A percentile compares a stretch with the other conserved stretches of the same genome.
These are phyloP conservation scores for Trichoderma sp. DNA, from an alignment of 2,329 filamentous ascomycete genomes.

Conservation along the genomic window DNA sequence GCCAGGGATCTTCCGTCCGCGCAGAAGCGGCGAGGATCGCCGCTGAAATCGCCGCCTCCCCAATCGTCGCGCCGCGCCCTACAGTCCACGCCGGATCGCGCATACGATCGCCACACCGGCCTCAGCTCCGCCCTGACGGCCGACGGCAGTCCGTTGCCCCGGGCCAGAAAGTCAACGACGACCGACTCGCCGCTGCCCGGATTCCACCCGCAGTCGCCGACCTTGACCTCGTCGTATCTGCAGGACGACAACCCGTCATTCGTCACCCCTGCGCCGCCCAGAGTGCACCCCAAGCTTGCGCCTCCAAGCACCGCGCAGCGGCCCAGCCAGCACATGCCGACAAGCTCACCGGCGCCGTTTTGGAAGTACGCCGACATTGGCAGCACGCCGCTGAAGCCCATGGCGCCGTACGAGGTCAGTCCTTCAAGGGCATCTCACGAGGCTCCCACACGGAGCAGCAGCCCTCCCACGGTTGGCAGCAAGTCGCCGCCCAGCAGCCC, in stretches of 20 bases:
- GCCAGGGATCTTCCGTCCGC: slow-evolving; percentile 55
- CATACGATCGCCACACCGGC: slow-evolving; percentile 45
- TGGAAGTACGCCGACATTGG: slow-evolving; percentile 83
- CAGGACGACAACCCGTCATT: slow-evolving; percentile 65
- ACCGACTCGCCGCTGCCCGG: slow-evolving; percentile 52
- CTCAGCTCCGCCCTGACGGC: slow-evolving; percentile 47
- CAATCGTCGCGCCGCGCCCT: slow-evolving; percentile 53
- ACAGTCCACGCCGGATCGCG: slow-evolving; percentile 63
- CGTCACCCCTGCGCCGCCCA: slow-evolving; percentile 73
- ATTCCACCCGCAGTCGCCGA: slow-evolving; percentile 61
- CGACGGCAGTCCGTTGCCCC: slow-evolving; percentile 67
- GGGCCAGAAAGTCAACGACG: slow-evolving; percentile 54
- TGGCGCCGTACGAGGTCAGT: slow-evolving; percentile 58
- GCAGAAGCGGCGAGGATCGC: slow-evolving; percentile 61
- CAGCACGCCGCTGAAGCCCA: slow-evolving; percentile 67
- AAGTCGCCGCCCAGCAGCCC: slow-evolving; percentile 61
- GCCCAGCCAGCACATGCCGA: slow-evolving; percentile 84
- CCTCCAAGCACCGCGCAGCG: slow-evolving; percentile 80
- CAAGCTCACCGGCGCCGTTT: slow-evolving; percentile 82
- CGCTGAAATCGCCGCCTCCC: slow-evolving; percentile 59
- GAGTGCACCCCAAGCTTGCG: slow-evolving; percentile 73
- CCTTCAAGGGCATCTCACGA: slow-evolving; percentile 55
- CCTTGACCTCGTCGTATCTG: slow-evolving; percentile 64
- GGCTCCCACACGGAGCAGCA: slow-evolving; percentile 59
- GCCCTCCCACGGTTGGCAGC: slow-evolving; percentile 53